Evolutionary conservation across 2,329 filamentous ascomycete genomes (phyloP), one percentile per base, ranked within the genome.

Genomic region (Teratosphaeria pseudoeucalypti): DNA sequence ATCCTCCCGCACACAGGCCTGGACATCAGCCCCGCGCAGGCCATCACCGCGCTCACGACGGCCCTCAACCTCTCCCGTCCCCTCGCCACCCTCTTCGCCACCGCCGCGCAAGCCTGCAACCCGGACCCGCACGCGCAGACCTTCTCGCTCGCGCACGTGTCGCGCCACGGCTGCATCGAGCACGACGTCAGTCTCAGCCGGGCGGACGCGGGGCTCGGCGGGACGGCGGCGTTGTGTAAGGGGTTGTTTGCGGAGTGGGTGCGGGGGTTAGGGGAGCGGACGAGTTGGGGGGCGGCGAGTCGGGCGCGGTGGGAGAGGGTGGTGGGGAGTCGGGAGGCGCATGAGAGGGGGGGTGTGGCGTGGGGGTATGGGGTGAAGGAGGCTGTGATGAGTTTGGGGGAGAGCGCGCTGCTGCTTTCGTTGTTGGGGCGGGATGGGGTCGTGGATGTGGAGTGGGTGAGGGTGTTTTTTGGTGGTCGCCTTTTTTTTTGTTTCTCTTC

Each of bases 101-200:
- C n/a, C 16, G 43, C 16, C 6, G 19, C 43, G 43, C 37, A 43
- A 14, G 49, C 34, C 16, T 56, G 57, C 39, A 54, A 60, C 23
- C 29, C 57, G 16, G 52, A 60, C 54, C 23, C 23, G 23, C 23
- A 23, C 23, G 23, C 23, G 23, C 23, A 23, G 23, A 23, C 23
- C 23, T 23, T 23, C 23, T 23, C 23, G 23, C 23, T 23, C 23
- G 23, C 23, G 23, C 10, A 52, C n/a, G 32, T 60, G 11, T 56
- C 58, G 49, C 11, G 39, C 52, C 56, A 72, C 58, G 66, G 70
- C 61, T 68, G 67, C 32, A 73, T 73, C 54, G 72, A 74, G 61
- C 70, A 74, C 62, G 71, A 73, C 57, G 70, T 62, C 26, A 67
- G 65, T n/a, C 58, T 74, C 39, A 68, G 63, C 16, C 66, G 72